Percentiles rank a stretch among this genome's conserved stretches.
phyloP scores from a whole-genome alignment of 306 rosid genomes.

The Acacia crassicarpa region DNA sequence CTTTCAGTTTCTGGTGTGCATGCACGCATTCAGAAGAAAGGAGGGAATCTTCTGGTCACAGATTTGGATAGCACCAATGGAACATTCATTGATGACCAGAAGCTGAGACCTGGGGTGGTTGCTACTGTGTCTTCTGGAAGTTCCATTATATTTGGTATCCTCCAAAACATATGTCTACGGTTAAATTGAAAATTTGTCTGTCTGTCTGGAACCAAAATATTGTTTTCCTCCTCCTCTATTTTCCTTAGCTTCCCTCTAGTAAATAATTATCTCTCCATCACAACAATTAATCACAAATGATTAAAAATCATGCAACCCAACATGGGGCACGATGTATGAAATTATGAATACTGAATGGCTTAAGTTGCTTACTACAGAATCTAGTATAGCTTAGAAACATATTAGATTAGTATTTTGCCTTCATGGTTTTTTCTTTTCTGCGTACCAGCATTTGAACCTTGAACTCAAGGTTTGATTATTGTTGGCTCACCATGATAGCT shows the following conservation, averaged over 20 bases:
- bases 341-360: background rate
- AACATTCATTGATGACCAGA: slow-evolving; percentile 70
- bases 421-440: background rate
- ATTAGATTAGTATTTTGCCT: background rate
- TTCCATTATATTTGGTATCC: slow-evolving; percentile 72
- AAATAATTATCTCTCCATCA: background rate
- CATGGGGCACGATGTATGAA: background rate
- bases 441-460: background rate
- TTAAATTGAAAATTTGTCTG: background rate
- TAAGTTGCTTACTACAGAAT: background rate
- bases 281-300: background rate
- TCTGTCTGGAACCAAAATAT: background rate
- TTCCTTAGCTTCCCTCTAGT: background rate
- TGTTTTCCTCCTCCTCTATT: background rate
- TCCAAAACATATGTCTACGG: slow-evolving; percentile 3
- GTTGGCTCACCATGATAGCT: background rate
- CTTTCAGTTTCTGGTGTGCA: slow-evolving; percentile 70
- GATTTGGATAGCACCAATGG: slow-evolving; percentile 97
- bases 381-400: background rate
- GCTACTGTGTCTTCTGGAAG: slow-evolving; percentile 61
- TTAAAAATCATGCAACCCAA: background rate
- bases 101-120: slow-evolving; percentile 73
- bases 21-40: slow-evolving; percentile 71
- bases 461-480: background rate
- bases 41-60: slow-evolving; percentile 65